Evolutionary conservation across 2,329 filamentous ascomycete genomes (phyloP).

Genomic region (Botryotinia narcissicola): DNA sequence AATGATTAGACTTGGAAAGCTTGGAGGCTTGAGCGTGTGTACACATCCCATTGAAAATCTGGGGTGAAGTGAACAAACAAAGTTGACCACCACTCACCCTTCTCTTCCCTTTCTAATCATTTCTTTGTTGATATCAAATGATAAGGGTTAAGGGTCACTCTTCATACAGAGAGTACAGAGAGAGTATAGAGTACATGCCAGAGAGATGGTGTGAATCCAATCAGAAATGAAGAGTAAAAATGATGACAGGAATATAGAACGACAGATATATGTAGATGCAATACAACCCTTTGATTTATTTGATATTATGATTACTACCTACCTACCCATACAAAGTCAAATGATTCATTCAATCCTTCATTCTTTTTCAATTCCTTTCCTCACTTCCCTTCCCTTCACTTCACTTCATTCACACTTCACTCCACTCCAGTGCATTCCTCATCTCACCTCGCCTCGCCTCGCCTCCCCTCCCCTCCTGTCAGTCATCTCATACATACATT

Average conservation of each 20-base stretch:
- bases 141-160: background rate
- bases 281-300: background rate
- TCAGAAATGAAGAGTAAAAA: background rate
- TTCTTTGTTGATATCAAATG: background rate
- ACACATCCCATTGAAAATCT: background rate
- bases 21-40: background rate
- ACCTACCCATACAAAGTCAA: background rate
- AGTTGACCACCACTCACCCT: background rate
- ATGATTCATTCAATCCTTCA: too few relatives aligned
- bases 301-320: background rate
- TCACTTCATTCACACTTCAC: background rate
- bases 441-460: background rate
- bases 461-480: background rate
- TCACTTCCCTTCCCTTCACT: background rate
- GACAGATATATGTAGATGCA: background rate
- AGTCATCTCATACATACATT: background rate
- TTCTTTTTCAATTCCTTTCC: background rate
- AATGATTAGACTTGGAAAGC: background rate
- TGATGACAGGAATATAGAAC: background rate
- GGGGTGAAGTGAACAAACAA: background rate
- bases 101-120: background rate
- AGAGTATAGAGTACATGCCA: background rate
- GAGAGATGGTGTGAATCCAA: background rate
- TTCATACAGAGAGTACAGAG: background rate
- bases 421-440: background rate